Percentiles rank a stretch among this genome's conserved stretches.
These are phyloP conservation scores for Abrus precatorius DNA, from an alignment of 306 rosid species.

Conservation along the genomic window DNA sequence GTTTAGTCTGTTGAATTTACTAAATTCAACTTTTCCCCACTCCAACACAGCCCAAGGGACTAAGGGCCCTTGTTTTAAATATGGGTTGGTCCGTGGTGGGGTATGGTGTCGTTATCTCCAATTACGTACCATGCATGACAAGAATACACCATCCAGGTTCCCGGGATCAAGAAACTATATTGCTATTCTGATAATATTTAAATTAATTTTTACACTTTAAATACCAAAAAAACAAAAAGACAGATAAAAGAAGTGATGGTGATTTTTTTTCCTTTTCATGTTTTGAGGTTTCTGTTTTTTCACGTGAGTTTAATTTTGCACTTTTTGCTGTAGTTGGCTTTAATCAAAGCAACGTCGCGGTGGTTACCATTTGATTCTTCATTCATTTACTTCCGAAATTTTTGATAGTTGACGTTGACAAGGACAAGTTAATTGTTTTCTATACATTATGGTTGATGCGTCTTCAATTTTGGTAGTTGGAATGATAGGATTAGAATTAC, in stretches of 20 bases:
- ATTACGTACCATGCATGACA: not conserved
- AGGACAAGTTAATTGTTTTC: slow-evolving; percentile 13
- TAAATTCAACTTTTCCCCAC: not conserved
- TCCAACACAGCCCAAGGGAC: not conserved
- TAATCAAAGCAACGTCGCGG: not conserved
- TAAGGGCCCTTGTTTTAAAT: slow-evolving; percentile 25
- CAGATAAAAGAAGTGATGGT: too few species aligned
- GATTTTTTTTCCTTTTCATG: not conserved
- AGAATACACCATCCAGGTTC: slow-evolving; percentile 3
- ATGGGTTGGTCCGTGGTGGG: slow-evolving; percentile 23
- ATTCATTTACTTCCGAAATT: slow-evolving; percentile 1
- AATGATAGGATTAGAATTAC: slow-evolving; percentile 2
- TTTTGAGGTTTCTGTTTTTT: not conserved
- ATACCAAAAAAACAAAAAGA: not conserved
- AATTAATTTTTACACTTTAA: not conserved
- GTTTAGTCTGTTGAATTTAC: slow-evolving; percentile 7
- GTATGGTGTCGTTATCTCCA: slow-evolving; percentile 35
- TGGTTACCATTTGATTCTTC: not conserved
- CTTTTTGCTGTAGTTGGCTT: slow-evolving; percentile 11
- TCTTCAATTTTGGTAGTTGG: slow-evolving; percentile 29
- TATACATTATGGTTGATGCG: not conserved
- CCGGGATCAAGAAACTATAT: not conserved
- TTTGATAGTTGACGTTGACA: slow-evolving; percentile 27
- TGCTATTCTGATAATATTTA: slow-evolving; percentile 8
- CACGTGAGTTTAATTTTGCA: not conserved